Base-by-base conservation (phyloP, 1,139 yeast species). In the Protomyces inouyei region DNA sequence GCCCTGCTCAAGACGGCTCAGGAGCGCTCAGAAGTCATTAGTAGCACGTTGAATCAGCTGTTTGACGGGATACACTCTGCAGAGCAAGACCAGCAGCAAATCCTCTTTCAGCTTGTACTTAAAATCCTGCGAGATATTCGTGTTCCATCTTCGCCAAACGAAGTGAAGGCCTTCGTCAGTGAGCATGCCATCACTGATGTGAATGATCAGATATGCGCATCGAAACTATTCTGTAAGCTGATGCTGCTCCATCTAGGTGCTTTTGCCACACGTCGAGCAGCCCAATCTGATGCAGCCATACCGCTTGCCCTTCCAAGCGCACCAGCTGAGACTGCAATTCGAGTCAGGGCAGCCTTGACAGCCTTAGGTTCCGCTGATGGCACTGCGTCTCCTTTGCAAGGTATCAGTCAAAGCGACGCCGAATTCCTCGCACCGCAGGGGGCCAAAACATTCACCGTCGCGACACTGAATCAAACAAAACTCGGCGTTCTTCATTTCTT, bases 401-500 rank as follows among this genome's bases (percentile, higher is more conserved):
- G 0, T 75, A 90, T 65, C 78, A 85, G 28, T 73, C 79, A 0
- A 6, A 73, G 74, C 0, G 89, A 87, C 64, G 79, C 81, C 38
- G 73, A 82, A 0, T 88, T 84, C 71, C 82, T 89, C 70, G 85
- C 89, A 0, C 80, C 80, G 63, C 83, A 83, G 68, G 89, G 95
- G 3, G 90, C 92, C 14, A 82, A 85, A 0, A 72, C 81, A 0
- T 84, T 82, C 71, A 81, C 81, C 54, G 76, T 82, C 1, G 78
- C 79, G 0, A 84, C 82, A 28, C 74, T 88, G 51, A 69, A 77
- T 1, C 72, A 70, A 0, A 81, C 81, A 48, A 88, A 86, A 71
- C 76, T 75, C 14, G 78, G 81, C 1, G 75, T 82, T 1, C 63
- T 81, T 10, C 72, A 72, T 48, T 76, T 82, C 57, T 53, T 81